A percentile compares a stretch with the other conserved stretches of the same genome.
Conservation (phyloP, 139 green algal species). For the Diplosphaera chodatii region DNA sequence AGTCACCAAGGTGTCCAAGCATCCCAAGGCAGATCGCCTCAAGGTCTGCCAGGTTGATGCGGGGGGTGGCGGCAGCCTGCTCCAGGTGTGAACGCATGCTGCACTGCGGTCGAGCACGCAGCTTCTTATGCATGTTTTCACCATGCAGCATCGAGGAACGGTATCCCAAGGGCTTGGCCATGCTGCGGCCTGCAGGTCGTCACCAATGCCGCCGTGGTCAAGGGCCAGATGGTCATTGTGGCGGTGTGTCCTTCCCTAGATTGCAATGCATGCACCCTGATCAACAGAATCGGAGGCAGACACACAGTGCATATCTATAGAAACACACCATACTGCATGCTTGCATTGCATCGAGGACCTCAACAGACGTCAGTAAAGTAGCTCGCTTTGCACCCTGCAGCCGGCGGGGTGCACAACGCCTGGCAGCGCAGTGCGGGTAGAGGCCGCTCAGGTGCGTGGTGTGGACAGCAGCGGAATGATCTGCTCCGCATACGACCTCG, state of each 20-base stretch:
- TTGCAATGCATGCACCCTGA: no score
- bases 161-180: neutral
- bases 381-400: constrained; percentile 25
- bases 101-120: no score
- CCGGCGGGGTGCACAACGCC: constrained; percentile 50
- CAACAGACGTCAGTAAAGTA: no score
- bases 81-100: neutral
- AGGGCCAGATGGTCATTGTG: constrained; percentile 64
- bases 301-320: no score
- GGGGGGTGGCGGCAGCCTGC: constrained; percentile 9
- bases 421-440: constrained; percentile 46
- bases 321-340: no score
- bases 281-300: no score
- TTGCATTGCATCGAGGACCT: no score
- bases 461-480: constrained; percentile 77
- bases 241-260: constrained; percentile 35
- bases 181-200: constrained; percentile 41
- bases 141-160: neutral
- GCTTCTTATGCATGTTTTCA: constrained; percentile 5
- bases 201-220: constrained; percentile 53
- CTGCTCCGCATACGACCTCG: constrained; percentile 68
- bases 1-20: constrained; percentile 32
- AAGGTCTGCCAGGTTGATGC: constrained; percentile 44
- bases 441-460: constrained; percentile 52
- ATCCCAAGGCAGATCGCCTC: constrained; percentile 64